A percentile compares a stretch with the other conserved stretches of the same genome.
These are phyloP conservation scores for Huntiella omanensis DNA, from an alignment of 2,329 filamentous ascomycete genomes.

Conservation along the genomic window DNA sequence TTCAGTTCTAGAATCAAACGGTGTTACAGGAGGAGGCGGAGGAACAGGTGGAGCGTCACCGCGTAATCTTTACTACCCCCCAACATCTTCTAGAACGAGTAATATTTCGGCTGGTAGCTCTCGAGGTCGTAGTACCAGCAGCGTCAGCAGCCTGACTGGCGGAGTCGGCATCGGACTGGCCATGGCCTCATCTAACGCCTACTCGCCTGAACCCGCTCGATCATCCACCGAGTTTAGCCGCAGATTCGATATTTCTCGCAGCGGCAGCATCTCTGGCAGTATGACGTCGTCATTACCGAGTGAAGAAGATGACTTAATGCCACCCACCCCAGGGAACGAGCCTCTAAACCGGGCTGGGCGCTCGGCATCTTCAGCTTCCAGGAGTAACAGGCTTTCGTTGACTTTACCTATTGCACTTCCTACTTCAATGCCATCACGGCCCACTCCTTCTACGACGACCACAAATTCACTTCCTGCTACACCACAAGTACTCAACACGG, in stretches of 20 bases:
- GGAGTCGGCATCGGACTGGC: conserved; percentile 1
- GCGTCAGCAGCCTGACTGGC: too few relatives aligned
- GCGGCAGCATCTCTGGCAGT: conserved; percentile 10
- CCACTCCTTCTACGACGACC: conserved; percentile 20
- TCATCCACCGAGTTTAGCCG: conserved; percentile 7
- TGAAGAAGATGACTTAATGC: conserved; percentile 17
- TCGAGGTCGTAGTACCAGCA: too few relatives aligned
- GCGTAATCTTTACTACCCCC: conserved; percentile 5
- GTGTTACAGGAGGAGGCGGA: too few relatives aligned
- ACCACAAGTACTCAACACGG: conserved; percentile 26
- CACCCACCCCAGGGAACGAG: conserved; percentile 23
- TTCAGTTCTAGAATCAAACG: conserved; percentile 6
- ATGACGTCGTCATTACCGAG: conserved; percentile 9
- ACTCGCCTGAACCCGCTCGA: conserved; percentile 6
- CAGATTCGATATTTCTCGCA: conserved; percentile 8
- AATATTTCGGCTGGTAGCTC: not conserved
- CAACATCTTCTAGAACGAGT: conserved; percentile 1
- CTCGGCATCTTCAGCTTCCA: conserved; percentile 33
- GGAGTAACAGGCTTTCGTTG: conserved; percentile 40
- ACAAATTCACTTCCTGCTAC: conserved; percentile 17
- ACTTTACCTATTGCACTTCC: conserved; percentile 42
- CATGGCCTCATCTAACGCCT: conserved; percentile 10
- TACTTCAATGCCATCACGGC: conserved; percentile 31
- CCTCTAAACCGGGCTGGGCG: conserved; percentile 25
- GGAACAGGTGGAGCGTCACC: not conserved